Evolutionary conservation across 768 basidiomycete genomes (phyloP), one percentile per base, ranked within the genome.

Genomic region (Ramaria sp.): DNA sequence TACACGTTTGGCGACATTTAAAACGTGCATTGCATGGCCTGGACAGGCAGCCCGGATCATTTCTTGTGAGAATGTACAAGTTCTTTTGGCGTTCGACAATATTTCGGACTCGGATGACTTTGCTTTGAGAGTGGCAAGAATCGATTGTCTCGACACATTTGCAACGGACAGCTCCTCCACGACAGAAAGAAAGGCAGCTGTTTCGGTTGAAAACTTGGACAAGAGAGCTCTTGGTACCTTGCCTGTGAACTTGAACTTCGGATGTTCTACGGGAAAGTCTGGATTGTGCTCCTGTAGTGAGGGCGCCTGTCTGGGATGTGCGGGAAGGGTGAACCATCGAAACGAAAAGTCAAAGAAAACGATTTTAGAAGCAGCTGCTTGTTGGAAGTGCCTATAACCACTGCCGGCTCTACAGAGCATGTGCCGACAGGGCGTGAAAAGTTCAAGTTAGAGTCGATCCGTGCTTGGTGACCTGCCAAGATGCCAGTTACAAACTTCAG

Each of bases 361-460:
- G 28, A 8, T 50, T 42, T 43, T 52, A 24, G 20, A 7, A 25
- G 13, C 38, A 41, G 25, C 18, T 52, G 38, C 4, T 7, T 34
- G 48, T 4, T 16, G 13, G 18, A 50, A 25, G 34, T 36, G 27
- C 32, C 48, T 44, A 30, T 55, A 34, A 55, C 42, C 53, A 55
- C 45, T 55, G 53, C 53, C 53, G 32, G 53, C 53, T 55, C 41
- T 55, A 20, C 53, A 55, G 45, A 55, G 53, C 53, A 55, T 55
- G 53, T 28, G 39, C 53, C 30, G 53, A 55, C 53, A 48, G 41
- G 39, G 41, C 45, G 28, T 18, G 24, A 55, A 45, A 32, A 34
- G 28, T 20, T 10, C 48, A 37, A 27, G 28, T 50, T 20, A 50
- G 30, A 50, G 48, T 5, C 18, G 9, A n/a, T 16, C 13, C 30